These are phyloP conservation scores for Lathyrus tuberosus DNA, from an alignment of 306 rosid genomes.

Conservation along the genomic window DNA sequence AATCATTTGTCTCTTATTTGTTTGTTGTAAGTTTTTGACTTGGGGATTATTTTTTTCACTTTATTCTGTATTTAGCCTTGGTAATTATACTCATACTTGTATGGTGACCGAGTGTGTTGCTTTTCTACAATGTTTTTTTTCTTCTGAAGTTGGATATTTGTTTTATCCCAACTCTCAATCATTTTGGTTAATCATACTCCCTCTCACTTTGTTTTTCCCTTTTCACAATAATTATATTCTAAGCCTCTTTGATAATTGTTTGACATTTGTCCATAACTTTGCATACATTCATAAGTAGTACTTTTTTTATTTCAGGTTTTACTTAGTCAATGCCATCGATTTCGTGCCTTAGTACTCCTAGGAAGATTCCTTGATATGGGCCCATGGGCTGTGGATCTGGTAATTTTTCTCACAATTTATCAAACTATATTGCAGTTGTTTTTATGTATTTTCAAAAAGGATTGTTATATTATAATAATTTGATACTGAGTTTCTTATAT, in stretches of 20 bases:
- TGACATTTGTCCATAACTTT: slow-evolving; percentile 24
- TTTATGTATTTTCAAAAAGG: slow-evolving; percentile 5
- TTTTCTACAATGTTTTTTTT: slow-evolving; percentile 12
- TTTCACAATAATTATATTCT: slow-evolving; percentile 11
- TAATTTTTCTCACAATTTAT: slow-evolving; percentile 40
- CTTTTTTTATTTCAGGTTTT: slow-evolving; percentile 70
- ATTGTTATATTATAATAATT: slow-evolving; percentile 22
- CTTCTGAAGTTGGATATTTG: slow-evolving; percentile 18
- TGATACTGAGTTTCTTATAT: slow-evolving; percentile 32
- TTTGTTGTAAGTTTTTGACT: slow-evolving; percentile 20
- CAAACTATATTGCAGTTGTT: slow-evolving; percentile 26
- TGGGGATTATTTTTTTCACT: slow-evolving; percentile 2
- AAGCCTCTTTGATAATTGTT: slow-evolving; percentile 24
- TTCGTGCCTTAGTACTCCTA: slow-evolving; percentile 89
- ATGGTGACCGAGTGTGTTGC: slow-evolving; percentile 1
- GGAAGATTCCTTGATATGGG: slow-evolving; percentile 99
- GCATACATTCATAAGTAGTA: slow-evolving; percentile 35
- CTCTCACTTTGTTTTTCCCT: slow-evolving; percentile 12
- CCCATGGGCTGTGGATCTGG: slow-evolving; percentile 99
- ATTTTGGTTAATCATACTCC: slow-evolving; percentile 3
- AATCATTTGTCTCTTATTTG: slow-evolving; percentile 15
- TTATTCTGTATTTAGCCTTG: slow-evolving; percentile 31
- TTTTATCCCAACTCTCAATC: slow-evolving; percentile 7
- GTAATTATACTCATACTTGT: slow-evolving; percentile 2
- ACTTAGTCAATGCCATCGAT: slow-evolving; percentile 92